A percentile compares a stretch with the other conserved stretches of the same genome.
phyloP scores from a whole-genome alignment of 176 grass and related monocot species.

The Metroxylon sagu region DNA sequence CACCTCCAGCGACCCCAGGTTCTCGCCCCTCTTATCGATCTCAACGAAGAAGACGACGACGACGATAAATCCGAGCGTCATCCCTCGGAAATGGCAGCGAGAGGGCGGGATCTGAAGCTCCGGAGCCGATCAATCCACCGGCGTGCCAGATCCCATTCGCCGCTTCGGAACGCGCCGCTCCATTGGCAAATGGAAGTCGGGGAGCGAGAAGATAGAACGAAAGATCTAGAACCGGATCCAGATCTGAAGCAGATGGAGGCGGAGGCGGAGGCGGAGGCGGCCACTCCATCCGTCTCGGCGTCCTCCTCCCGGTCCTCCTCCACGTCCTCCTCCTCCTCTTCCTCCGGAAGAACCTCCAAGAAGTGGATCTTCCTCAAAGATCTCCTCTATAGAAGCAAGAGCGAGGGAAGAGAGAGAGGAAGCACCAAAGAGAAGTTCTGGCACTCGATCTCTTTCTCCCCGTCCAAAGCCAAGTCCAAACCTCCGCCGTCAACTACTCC shows the following conservation, averaged over 20 bases:
- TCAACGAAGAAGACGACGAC: neutral
- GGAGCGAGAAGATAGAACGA: neutral
- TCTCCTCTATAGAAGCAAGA: constrained; percentile 36
- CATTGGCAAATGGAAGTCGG: constrained; percentile 1
- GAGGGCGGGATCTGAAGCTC: constrained; percentile 18
- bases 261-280: neutral
- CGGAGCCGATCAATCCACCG: constrained; percentile 17
- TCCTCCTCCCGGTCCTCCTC: constrained; percentile 3
- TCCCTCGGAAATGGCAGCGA: neutral
- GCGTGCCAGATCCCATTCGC: constrained; percentile 17
- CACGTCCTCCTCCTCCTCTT: constrained; percentile 19
- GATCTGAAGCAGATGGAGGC: constrained; percentile 16
- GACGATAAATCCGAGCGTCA: neutral
- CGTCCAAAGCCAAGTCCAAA: constrained; percentile 38
- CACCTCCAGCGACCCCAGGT: constrained; percentile 17
- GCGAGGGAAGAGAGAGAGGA: constrained; percentile 45
- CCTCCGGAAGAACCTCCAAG: constrained; percentile 1
- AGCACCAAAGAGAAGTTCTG: constrained; percentile 39
- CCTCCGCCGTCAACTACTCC: constrained; percentile 9
- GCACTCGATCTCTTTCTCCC: constrained; percentile 45
- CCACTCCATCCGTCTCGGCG: constrained; percentile 4
- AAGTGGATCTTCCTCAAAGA: constrained; percentile 20
- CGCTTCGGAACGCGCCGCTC: constrained; percentile 11
- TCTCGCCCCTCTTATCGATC: constrained; percentile 11
- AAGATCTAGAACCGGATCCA: neutral